Evolutionary conservation across 2,329 filamentous ascomycete genomes (phyloP).

Genomic region (Botrytis pseudocinerea): DNA sequence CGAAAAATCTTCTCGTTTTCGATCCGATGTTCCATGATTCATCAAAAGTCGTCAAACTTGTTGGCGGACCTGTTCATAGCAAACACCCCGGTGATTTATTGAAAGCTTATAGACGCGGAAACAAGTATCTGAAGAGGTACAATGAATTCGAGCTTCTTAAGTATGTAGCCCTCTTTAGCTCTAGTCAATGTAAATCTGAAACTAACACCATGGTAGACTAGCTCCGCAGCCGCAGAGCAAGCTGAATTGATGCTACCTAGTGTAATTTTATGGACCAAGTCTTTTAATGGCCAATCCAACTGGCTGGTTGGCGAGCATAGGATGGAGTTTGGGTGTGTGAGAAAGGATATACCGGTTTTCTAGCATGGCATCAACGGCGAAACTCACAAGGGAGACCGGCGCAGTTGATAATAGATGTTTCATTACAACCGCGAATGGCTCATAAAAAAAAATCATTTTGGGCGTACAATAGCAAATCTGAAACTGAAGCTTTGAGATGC

Average conservation of each 20-base stretch:
- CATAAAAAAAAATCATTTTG: not conserved
- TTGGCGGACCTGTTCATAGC: constrained; percentile 50
- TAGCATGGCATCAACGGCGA: not conserved
- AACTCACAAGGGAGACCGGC: not conserved
- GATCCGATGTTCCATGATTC: constrained; percentile 81
- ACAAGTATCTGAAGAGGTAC: constrained; percentile 67
- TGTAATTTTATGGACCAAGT: not conserved
- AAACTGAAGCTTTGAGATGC: not conserved
- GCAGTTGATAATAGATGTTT: not conserved
- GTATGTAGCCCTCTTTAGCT: constrained; percentile 39
- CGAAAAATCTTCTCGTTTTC: constrained; percentile 75
- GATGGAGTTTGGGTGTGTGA: constrained; percentile 10
- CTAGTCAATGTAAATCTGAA: not conserved
- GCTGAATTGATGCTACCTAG: not conserved
- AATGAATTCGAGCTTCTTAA: constrained; percentile 77
- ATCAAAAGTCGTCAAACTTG: constrained; percentile 59
- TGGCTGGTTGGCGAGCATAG: not conserved
- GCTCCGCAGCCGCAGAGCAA: not conserved
- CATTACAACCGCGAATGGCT: not conserved
- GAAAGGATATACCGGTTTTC: not conserved
- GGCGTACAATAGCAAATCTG: not conserved
- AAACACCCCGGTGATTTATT: constrained; percentile 57
- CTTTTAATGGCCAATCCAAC: not conserved
- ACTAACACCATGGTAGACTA: constrained; percentile 6
- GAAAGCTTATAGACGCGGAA: constrained; percentile 71